These are phyloP conservation scores for Sarocladiaceae sp. DNA, from an alignment of 2,329 filamentous ascomycete species.

Conservation along the genomic window DNA sequence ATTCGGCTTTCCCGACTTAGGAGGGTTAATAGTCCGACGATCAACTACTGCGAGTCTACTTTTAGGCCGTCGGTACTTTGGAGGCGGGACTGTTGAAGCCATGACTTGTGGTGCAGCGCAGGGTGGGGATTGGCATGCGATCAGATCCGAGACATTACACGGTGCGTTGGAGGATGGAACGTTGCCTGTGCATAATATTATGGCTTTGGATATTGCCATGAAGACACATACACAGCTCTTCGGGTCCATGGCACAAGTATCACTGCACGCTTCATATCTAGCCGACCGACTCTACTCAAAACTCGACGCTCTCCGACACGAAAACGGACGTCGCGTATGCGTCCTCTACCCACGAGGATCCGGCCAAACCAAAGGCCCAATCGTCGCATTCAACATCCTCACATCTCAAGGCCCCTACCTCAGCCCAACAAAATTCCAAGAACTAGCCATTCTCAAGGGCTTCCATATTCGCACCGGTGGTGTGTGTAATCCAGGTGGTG, in stretches of 20 bases:
- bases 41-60: conserved; percentile 64
- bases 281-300: conserved; percentile 53
- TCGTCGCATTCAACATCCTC: conserved; percentile 78
- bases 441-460: conserved; percentile 70
- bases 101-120: conserved; percentile 71
- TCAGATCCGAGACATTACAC: conserved; percentile 68
- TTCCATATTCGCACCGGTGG: conserved; percentile 87
- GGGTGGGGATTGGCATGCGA: conserved; percentile 65
- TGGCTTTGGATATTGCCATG: conserved; percentile 75
- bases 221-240: conserved; percentile 66
- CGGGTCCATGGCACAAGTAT: conserved; percentile 64
- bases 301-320: conserved; percentile 60
- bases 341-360: conserved; percentile 45
- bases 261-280: conserved; percentile 67
- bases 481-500: conserved; percentile 86
- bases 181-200: conserved; percentile 82
- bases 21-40: conserved; percentile 70
- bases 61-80: conserved; percentile 72
- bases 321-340: conserved; percentile 64
- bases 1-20: conserved; percentile 91
- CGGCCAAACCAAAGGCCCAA: conserved; percentile 51
- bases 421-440: conserved; percentile 81
- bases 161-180: conserved; percentile 88
- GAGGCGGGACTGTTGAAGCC: conserved; percentile 90
- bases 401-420: conserved; percentile 69